phyloP scores from a whole-genome alignment of 176 grass and related monocot genomes.

The Poa annua region DNA sequence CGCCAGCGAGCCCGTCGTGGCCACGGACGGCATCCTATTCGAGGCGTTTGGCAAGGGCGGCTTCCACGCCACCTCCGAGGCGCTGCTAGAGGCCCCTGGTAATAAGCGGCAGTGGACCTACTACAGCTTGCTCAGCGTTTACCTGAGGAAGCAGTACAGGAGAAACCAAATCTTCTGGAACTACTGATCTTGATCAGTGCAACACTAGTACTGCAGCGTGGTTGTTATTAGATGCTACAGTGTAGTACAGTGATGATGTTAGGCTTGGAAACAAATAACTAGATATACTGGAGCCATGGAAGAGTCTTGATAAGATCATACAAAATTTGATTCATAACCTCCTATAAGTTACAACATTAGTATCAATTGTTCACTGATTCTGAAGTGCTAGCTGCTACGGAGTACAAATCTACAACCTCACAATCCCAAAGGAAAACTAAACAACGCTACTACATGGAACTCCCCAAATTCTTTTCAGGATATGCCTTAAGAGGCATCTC shows the following conservation, averaged over 20 bases:
- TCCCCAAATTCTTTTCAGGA: not conserved
- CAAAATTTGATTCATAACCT: not conserved
- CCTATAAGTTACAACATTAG: not conserved
- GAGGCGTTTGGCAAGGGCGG: conserved; percentile 82
- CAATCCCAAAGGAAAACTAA: not conserved
- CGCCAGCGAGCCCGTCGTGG: conserved; percentile 41
- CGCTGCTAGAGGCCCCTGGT: conserved; percentile 51
- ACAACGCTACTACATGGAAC: not conserved
- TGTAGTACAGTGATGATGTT: not conserved
- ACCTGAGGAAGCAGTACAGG: conserved; percentile 70
- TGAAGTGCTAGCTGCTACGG: not conserved
- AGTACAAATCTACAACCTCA: not conserved
- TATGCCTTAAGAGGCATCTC: not conserved
- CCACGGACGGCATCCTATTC: conserved; percentile 68
- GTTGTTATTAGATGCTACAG: not conserved
- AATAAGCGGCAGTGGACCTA: conserved; percentile 66
- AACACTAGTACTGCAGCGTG: not conserved
- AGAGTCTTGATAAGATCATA: not conserved
- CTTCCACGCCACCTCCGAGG: conserved; percentile 75
- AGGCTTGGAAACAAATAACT: not conserved
- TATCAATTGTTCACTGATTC: conserved; percentile 4
- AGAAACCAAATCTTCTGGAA: conserved; percentile 93
- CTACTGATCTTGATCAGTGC: conserved; percentile 57
- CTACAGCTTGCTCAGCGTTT: conserved; percentile 56
- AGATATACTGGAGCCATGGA: not conserved